These are phyloP conservation scores for Fusarium torulosum DNA, from an alignment of 2,329 filamentous ascomycete genomes.

Conservation along the genomic window DNA sequence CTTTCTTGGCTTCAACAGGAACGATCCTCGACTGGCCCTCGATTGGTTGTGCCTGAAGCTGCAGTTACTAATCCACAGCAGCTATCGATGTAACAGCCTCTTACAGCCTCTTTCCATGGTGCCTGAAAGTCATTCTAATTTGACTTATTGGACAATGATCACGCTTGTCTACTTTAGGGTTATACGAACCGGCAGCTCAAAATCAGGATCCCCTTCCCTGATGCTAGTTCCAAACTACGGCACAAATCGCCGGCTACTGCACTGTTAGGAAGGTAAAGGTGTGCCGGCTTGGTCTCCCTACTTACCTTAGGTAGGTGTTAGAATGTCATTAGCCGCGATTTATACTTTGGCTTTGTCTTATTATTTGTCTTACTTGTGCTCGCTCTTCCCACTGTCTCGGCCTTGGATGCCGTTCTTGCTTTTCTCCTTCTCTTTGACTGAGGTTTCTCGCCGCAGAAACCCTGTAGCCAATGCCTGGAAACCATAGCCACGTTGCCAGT, in stretches of 20 bases:
- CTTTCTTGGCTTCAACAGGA: neutral
- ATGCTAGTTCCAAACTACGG: slow-evolving; percentile 7
- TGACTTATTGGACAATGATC: neutral
- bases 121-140: slow-evolving; percentile 4
- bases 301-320: neutral
- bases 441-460: neutral
- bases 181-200: neutral
- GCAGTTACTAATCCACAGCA: neutral
- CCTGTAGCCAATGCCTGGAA: neutral
- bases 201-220: neutral
- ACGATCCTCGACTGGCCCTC: neutral
- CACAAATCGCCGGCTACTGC: slow-evolving; percentile 5
- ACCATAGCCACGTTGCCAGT: neutral
- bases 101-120: neutral
- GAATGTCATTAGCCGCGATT: slow-evolving; percentile 21
- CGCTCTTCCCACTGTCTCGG: neutral
- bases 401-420: neutral
- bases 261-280: slow-evolving; percentile 20
- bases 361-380: neutral
- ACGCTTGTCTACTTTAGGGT: neutral
- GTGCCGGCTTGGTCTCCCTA: slow-evolving; percentile 6
- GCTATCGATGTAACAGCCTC: too few relatives aligned
- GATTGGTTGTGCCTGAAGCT: slow-evolving; percentile 2
- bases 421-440: neutral
- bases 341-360: slow-evolving; percentile 26